Percentiles rank a stretch among this genome's conserved stretches.
Conservation (phyloP, 371 early-diverging fungal genomes). For the Batrachochytrium dendrobatidis region DNA sequence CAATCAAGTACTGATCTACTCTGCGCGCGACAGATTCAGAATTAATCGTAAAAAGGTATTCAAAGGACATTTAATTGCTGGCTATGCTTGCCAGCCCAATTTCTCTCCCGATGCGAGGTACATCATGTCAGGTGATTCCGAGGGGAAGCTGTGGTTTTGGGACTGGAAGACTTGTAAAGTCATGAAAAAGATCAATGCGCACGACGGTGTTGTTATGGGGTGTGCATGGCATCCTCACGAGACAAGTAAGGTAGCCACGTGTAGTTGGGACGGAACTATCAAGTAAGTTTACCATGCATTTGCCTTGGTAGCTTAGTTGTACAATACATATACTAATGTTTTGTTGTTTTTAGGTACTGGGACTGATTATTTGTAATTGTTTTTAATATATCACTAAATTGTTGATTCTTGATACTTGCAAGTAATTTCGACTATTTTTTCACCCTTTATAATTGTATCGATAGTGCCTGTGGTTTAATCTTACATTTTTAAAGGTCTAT, state of each 20-base stretch:
- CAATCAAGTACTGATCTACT: conserved; percentile 87
- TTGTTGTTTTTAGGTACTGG: too few species aligned
- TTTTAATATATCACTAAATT: too few species aligned
- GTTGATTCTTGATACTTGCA: too few species aligned
- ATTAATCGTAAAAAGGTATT: conserved; percentile 87
- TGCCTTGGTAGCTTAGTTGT: too few species aligned
- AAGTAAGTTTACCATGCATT: conserved; percentile 43
- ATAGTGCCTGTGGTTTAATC: too few species aligned
- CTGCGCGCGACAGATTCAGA: conserved; percentile 77
- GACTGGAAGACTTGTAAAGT: conserved; percentile 88
- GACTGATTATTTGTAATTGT: too few species aligned
- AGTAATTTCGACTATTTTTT: too few species aligned
- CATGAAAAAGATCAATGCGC: conserved; percentile 78
- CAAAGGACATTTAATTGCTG: conserved; percentile 86
- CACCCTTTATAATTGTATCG: too few species aligned
- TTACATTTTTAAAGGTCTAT: too few species aligned
- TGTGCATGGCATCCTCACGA: conserved; percentile 95
- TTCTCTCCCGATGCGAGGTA: conserved; percentile 90
- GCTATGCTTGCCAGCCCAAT: conserved; percentile 90
- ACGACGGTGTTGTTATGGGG: conserved; percentile 81
- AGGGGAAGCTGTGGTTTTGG: conserved; percentile 92
- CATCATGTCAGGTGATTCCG: conserved; percentile 85
- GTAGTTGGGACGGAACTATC: conserved; percentile 93
- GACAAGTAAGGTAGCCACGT: conserved; percentile 84
- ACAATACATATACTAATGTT: too few species aligned